Evolutionary conservation across 805 yeast genomes (phyloP), one percentile per base, ranked within the genome.

Genomic region (Saccharomycopsis fibuligera): DNA sequence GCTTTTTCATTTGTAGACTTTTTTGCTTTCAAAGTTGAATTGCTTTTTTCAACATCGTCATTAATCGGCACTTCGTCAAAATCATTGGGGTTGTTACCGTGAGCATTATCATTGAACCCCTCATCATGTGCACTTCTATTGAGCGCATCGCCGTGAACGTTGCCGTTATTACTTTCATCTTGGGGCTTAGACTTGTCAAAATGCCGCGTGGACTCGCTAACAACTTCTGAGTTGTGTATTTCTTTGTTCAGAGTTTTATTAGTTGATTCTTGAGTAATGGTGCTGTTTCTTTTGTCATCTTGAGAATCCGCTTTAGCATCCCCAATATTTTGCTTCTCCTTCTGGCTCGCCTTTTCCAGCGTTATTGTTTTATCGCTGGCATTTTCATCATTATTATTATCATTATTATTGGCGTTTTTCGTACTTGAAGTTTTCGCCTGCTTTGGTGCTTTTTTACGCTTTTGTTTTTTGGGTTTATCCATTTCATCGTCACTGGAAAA

Each of bases 401-500:
- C 39, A 42, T 41, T 41, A 12, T 38, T 35, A 12, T 24, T 30
- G 19, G 35, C 38, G 22, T 35, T 40, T 27, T 27, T 12, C 24
- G 29, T 41, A 23, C 16, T 41, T 35, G 49, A 30, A 5, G 33
- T 19, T 16, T n/a, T 27, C 21, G 33, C 22, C 35, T 40, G 19
- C n/a, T n/a, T n/a, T n/a, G n/a, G n/a, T n/a, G n/a, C n/a, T n/a
- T n/a, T n/a, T 17, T 44, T 10, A 17, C 27, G 41, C 35, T 40
- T 47, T n/a, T 17, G 42, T 4, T 39, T 40, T 19, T 25, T 37
- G 35, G 24, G 17, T 22, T 48, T 22, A 8, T 30, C 17, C 17
- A 33, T 23, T 14, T 50, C 51, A 17, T 50, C 42, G 27, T 47
- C 51, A 30, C 51, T 47, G 5, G 41, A 24, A 31, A 50, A 50